Evolutionary conservation across 352 stramenopile species (phyloP).

Genomic region (Paralagenidium karlingii): DNA sequence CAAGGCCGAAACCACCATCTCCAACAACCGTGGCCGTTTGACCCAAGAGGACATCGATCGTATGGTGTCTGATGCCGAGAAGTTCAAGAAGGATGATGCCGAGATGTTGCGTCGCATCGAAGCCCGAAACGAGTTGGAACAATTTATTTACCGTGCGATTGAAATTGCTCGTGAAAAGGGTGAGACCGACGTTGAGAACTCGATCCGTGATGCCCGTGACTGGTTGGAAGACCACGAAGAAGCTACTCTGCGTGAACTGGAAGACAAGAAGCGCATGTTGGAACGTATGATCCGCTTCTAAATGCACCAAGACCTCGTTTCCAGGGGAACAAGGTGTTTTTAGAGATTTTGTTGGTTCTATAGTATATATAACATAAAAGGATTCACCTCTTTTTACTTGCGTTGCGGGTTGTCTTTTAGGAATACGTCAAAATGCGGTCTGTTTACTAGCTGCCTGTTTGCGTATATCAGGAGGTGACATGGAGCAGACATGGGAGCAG

Average conservation of each 20-base stretch:
- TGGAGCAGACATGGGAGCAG: too few species aligned
- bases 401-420: too few species aligned
- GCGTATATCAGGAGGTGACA: too few species aligned
- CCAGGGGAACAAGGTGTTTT: too few species aligned
- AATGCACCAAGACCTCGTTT: too few species aligned
- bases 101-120: slow-evolving; percentile 59
- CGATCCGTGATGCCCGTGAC: slow-evolving; percentile 65
- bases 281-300: slow-evolving; percentile 60
- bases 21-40: slow-evolving; percentile 59
- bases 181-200: slow-evolving; percentile 64
- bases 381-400: too few species aligned
- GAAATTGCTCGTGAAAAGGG: slow-evolving; percentile 54
- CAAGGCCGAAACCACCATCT: slow-evolving; percentile 56
- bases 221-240: slow-evolving; percentile 84
- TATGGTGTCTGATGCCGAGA: slow-evolving; percentile 57
- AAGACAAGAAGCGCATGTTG: slow-evolving; percentile 88
- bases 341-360: too few species aligned
- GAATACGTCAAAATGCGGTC: too few species aligned
- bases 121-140: slow-evolving; percentile 46
- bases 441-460: too few species aligned
- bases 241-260: slow-evolving; percentile 87
- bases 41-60: slow-evolving; percentile 58
- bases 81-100: slow-evolving; percentile 65
- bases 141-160: slow-evolving; percentile 64
- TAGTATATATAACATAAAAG: too few species aligned